Evolutionary conservation across 352 stramenopile species (phyloP).

Genomic region (Globisporangium lucens): DNA sequence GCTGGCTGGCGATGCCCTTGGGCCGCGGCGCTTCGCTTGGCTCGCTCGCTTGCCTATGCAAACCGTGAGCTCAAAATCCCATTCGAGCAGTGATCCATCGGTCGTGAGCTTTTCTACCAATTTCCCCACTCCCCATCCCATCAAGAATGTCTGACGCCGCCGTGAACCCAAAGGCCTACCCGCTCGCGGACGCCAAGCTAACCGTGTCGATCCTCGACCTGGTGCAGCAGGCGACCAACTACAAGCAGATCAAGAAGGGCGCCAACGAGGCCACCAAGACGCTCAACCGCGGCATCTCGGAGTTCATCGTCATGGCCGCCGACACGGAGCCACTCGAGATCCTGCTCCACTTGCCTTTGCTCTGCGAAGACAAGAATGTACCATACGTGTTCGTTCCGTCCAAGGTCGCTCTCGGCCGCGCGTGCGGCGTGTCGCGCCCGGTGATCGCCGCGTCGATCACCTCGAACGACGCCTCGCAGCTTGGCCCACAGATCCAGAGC

Average conservation of each 20-base stretch:
- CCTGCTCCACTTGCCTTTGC: constrained; percentile 97
- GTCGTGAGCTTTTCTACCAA: constrained; percentile 76
- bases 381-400: constrained; percentile 93
- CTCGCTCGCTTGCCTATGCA: neutral
- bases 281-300: constrained; percentile 99
- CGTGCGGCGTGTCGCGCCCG: constrained; percentile 98
- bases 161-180: constrained; percentile 96
- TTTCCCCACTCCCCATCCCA: constrained; percentile 6
- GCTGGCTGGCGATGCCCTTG: neutral
- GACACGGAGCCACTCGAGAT: constrained; percentile 99
- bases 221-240: constrained; percentile 99
- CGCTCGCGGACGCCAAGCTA: constrained; percentile 96
- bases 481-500: constrained; percentile 98
- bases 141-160: constrained; percentile 68
- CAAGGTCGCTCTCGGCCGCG: constrained; percentile 98
- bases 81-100: constrained; percentile 84
- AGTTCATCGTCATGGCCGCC: constrained; percentile 99
- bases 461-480: constrained; percentile 98
- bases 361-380: constrained; percentile 98
- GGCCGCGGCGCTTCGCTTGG: neutral
- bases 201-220: constrained; percentile 99
- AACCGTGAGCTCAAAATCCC: constrained; percentile 25
- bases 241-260: constrained; percentile 99
- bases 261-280: constrained; percentile 99
- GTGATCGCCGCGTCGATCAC: constrained; percentile 99